Evolutionary conservation across 1,139 yeast genomes (phyloP), one percentile per base, ranked within the genome.

Genomic region (Yamadazyma pseudoaaseri): DNA sequence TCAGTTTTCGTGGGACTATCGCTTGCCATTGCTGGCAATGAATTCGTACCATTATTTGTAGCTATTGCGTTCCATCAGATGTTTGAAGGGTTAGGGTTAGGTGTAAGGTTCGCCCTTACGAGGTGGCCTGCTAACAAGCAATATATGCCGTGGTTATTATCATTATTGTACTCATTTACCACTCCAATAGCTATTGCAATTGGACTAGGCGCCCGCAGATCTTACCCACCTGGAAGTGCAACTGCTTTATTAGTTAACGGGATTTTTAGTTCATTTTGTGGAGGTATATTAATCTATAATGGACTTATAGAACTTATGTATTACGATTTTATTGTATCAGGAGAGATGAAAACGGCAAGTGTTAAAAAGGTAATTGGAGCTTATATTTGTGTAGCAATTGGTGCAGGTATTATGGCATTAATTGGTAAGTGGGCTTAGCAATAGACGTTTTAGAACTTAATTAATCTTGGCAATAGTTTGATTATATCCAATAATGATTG

Each of bases 361-460:
- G 16, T 14, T 14, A 16, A n/a, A 10, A 30, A 26, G 15, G 15
- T 34, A 3, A 20, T 34, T 27, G 18, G 15, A 13, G 34, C 37
- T 6, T 30, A 17, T 20, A 10, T 12, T 6, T 34, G 24, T 17
- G 24, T 31, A 14, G 26, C 31, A 15, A 2, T 34, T 2, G 37
- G 37, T 4, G 37, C 29, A 6, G 29, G 21, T 15, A 13, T 31
- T 14, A 66, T 66, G 72, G 69, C 71, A n/a, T 45, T 66, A 35
- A 51, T 66, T 37, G 73, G 71, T 22, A 59, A 54, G 40, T 66
- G 73, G 73, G 70, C 71, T 17, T 66, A 43, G 37, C n/a, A n/a
- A n/a, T n/a, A n/a, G n/a, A n/a, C n/a, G n/a, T n/a, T n/a, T n/a
- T n/a, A n/a, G n/a, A n/a, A n/a, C n/a, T n/a, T n/a, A n/a, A n/a